Evolutionary conservation across 1,284 basidiomycete species (phyloP).

Genomic region (Fistulinella cinereoalba): DNA sequence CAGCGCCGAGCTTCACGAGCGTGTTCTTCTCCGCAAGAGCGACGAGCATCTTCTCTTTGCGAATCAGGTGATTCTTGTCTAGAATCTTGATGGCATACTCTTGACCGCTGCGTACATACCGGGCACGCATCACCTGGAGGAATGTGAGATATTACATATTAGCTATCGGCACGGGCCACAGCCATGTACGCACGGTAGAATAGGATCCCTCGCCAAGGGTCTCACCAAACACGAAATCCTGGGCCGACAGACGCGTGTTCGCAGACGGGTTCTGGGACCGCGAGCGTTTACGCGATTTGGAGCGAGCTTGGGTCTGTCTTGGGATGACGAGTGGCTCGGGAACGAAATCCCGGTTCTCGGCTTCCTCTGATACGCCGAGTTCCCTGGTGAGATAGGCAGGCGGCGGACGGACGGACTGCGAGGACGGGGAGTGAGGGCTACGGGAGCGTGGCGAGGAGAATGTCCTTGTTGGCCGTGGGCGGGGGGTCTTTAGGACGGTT

Average conservation of each 20-base stretch:
- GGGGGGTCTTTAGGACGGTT: slow-evolving; percentile 43
- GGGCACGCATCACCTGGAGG: slow-evolving; percentile 58
- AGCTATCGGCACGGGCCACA: slow-evolving; percentile 8
- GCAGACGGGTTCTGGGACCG: slow-evolving; percentile 48
- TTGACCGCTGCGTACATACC: slow-evolving; percentile 53
- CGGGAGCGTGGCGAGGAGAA: slow-evolving; percentile 64
- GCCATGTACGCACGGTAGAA: slow-evolving; percentile 56
- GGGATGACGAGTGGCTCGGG: slow-evolving; percentile 9
- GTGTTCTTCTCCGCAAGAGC: slow-evolving; percentile 67
- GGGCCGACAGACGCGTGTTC: slow-evolving; percentile 45
- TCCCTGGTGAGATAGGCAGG: slow-evolving; percentile 63
- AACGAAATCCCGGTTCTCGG: slow-evolving; percentile 15
- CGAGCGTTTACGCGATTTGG: slow-evolving; percentile 38
- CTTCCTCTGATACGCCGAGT: slow-evolving; percentile 44
- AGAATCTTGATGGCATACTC: slow-evolving; percentile 76
- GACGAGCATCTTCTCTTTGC: slow-evolving; percentile 63
- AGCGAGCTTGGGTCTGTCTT: slow-evolving; percentile 18
- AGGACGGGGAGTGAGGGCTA: slow-evolving; percentile 50
- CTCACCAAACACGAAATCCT: slow-evolving; percentile 70
- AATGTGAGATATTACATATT: slow-evolving; percentile 13
- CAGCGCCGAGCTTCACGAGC: slow-evolving; percentile 57
- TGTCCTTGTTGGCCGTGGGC: slow-evolving; percentile 57
- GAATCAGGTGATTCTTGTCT: slow-evolving; percentile 70
- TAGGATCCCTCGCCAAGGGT: slow-evolving; percentile 78
- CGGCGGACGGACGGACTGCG: slow-evolving; percentile 43